A percentile compares a stretch with the other conserved stretches of the same genome.
phyloP scores from a whole-genome alignment of 179 eudicot genomes.

The Spergularia azorica region DNA sequence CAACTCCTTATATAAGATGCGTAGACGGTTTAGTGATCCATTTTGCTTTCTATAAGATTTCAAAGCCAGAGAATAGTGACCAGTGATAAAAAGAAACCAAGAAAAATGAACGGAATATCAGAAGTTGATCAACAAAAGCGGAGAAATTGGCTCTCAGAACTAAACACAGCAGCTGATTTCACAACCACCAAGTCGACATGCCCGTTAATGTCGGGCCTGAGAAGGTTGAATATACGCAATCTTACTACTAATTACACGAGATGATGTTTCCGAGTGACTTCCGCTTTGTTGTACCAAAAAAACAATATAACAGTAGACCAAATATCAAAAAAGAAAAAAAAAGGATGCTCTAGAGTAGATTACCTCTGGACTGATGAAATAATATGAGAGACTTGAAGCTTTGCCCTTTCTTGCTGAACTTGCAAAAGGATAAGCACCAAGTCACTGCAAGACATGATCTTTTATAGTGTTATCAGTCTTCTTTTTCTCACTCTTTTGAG shows the following conservation, averaged over 20 bases:
- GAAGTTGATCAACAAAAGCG: too few relatives aligned
- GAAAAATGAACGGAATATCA: too few relatives aligned
- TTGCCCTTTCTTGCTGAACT: not conserved
- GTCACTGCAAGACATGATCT: constrained; percentile 1
- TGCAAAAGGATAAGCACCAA: not conserved
- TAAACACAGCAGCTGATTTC: too few relatives aligned
- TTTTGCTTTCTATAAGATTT: too few relatives aligned
- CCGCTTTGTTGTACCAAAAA: not conserved
- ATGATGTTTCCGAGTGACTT: not conserved
- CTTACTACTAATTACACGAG: constrained; percentile 1
- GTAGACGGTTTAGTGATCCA: too few relatives aligned
- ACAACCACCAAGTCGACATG: too few relatives aligned
- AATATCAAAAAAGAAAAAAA: not conserved
- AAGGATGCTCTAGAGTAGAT: not conserved
- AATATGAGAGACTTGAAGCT: not conserved
- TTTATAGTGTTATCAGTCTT: constrained; percentile 8
- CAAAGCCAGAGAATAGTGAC: too few relatives aligned
- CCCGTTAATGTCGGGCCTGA: too few relatives aligned
- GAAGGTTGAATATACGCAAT: too few relatives aligned
- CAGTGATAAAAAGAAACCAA: too few relatives aligned
- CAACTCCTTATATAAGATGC: too few relatives aligned
- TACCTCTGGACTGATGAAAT: constrained; percentile 8
- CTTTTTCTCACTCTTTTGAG: not conserved
- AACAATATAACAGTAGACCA: constrained; percentile 4
- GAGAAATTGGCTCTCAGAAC: too few relatives aligned